Evolutionary conservation across 1,284 basidiomycete genomes (phyloP).

Genomic region (Austroboletus novae-zelandiae): DNA sequence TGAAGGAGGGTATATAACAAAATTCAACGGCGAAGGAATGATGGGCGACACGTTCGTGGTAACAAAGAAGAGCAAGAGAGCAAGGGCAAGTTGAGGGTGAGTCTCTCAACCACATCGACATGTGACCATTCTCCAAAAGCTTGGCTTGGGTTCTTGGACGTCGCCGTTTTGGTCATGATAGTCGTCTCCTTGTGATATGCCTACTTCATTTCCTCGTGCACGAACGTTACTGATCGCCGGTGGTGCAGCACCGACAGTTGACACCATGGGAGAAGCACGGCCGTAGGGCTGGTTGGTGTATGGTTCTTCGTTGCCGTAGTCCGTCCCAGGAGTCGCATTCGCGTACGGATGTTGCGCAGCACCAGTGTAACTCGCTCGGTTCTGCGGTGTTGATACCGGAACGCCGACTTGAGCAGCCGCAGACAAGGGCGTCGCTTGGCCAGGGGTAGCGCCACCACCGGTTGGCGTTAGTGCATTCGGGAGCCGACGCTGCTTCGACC

Average conservation of each 20-base stretch:
- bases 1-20: slow-evolving; percentile 33
- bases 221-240: slow-evolving; percentile 70
- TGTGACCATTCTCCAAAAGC: slow-evolving; percentile 66
- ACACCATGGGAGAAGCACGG: slow-evolving; percentile 72
- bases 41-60: slow-evolving; percentile 25
- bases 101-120: slow-evolving; percentile 64
- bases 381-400: slow-evolving; percentile 53
- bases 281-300: slow-evolving; percentile 59
- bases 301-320: slow-evolving; percentile 50
- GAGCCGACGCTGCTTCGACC: slow-evolving; percentile 63
- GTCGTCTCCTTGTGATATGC: slow-evolving; percentile 58
- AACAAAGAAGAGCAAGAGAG: slow-evolving; percentile 23
- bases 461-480: slow-evolving; percentile 56
- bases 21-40: slow-evolving; percentile 26
- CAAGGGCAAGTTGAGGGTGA: slow-evolving; percentile 4
- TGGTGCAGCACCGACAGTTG: slow-evolving; percentile 60
- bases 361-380: slow-evolving; percentile 42
- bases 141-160: slow-evolving; percentile 52
- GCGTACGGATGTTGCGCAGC: slow-evolving; percentile 65
- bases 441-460: slow-evolving; percentile 41
- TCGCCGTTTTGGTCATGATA: slow-evolving; percentile 59
- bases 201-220: slow-evolving; percentile 63
- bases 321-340: slow-evolving; percentile 50
- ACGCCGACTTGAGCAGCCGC: slow-evolving; percentile 73
- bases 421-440: slow-evolving; percentile 63